phyloP scores from a whole-genome alignment of 768 basidiomycete genomes.

The Tylopilus vinaceipallidus region DNA sequence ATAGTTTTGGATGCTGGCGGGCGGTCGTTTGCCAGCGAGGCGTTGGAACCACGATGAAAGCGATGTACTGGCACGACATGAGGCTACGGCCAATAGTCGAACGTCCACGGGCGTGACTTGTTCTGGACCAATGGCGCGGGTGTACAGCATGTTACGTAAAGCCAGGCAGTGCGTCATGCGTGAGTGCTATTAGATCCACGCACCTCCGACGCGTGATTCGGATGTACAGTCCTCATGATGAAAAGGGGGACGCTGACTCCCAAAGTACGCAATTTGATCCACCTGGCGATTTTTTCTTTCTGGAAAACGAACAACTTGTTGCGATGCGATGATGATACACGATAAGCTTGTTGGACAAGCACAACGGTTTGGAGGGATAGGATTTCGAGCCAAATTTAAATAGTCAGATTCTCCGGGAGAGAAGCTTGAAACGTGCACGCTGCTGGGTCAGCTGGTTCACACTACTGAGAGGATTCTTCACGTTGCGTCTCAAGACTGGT shows the following conservation, averaged over 20 bases:
- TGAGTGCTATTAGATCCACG: slow-evolving; percentile 23
- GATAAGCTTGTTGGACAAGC: too few species aligned
- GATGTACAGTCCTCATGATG: background rate
- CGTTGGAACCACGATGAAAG: slow-evolving; percentile 5
- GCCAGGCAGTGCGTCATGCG: slow-evolving; percentile 9
- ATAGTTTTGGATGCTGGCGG: background rate
- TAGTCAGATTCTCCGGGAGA: too few species aligned
- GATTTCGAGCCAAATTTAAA: too few species aligned
- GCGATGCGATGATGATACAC: too few species aligned
- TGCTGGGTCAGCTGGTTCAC: background rate
- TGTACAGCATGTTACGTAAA: slow-evolving; percentile 18
- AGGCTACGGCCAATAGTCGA: background rate
- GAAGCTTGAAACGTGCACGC: background rate
- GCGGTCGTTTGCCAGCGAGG: slow-evolving; percentile 6
- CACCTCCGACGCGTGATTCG: background rate
- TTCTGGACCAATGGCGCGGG: slow-evolving; percentile 11
- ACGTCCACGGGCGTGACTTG: slow-evolving; percentile 1
- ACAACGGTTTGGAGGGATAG: too few species aligned
- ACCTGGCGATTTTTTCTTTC: background rate
- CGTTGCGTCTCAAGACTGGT: too few species aligned
- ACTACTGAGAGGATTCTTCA: too few species aligned
- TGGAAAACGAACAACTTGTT: background rate
- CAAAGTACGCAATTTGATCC: background rate
- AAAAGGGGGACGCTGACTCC: background rate
- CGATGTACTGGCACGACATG: slow-evolving; percentile 1